Evolutionary conservation across 257 asterid genomes (phyloP), one percentile per base, ranked within the genome.

Genomic region (Cinchona pubescens): DNA sequence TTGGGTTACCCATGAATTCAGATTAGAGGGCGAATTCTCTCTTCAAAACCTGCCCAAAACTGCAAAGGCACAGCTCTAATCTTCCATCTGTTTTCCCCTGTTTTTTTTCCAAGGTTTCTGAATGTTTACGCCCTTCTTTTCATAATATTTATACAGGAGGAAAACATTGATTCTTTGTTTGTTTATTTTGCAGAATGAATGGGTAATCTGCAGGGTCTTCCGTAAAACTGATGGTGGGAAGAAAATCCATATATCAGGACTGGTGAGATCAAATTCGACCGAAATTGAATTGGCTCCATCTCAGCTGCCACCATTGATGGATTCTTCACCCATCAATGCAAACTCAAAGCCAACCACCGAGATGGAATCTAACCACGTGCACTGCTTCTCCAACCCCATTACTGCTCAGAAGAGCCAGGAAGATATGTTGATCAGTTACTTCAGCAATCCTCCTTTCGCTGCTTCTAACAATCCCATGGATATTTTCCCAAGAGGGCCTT

Each of bases 131-230:
- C 63, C 56, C 27, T 48, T 69, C 51, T 72, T 21, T 51, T 34
- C 23, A 13, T 38, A 5, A 27, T 59, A 15, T 32, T n/a, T 14
- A 71, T 11, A 3, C 18, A 29, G n/a, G 2, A 19, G 15, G n/a
- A 40, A 40, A 53, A 23, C 15, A 35, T 63, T 30, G 14, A 18
- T 32, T 71, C 21, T 10, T 19, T 5, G 29, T 37, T 42, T 0
- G 21, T 21, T 56, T 23, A n/a, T 69, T 3, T 29, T 51, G 85
- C 88, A 91, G 96, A 91, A 88, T 71, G 98, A 93, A 78, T 93
- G 98, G 98, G 98, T 91, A 79, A 93, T 93, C 43, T 86, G 96
- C 88, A 87, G 97, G 81, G 96, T 91, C 0, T 93, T 93, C 55
- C 96, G 91, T 23, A 93, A 93, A 86, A 88, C 87, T 4, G 60